Evolutionary conservation across 2,329 filamentous ascomycete species (phyloP), one percentile per base, ranked within the genome.

Genomic region (Cladosporium sp.): DNA sequence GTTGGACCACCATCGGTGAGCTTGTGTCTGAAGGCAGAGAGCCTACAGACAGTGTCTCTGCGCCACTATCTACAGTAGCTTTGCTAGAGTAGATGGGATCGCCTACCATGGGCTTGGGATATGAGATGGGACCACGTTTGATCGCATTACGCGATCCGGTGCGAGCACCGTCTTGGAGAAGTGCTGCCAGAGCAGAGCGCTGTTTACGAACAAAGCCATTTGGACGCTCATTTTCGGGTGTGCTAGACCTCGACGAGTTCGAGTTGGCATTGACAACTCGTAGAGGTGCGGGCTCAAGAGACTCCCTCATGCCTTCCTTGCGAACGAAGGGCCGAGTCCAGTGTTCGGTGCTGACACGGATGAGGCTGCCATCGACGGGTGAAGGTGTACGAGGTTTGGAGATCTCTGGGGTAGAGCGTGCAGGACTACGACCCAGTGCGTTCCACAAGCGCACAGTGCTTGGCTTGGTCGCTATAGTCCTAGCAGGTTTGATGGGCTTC

Each of bases 281-380:
- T 17, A 72, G 62, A 35, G 62, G 62, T 9, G 63, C 64, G 19
- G 63, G 61, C 15, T 59, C 62, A 32, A 64, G 59, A 7, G 66
- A 68, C 7, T 70, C 69, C 40, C 68, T 61, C 56, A 64, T 67
- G 28, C 68, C 66, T 60, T 71, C 67, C 13, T 66, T 66, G 9
- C 61, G 59, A 1, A 68, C 68, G 45, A 65, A 72, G 7, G 70
- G 70, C 32, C 70, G 62, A 20, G 64, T 60, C 70, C 70, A 73
- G 51, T 70, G 68, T 22, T 63, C 58, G 9, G 64, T 64, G 53
- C 61, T 67, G 61, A 72, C 68, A 19, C 68, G 67, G 25, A 73
- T 71, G 40, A 71, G 63, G 25, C 69, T 67, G 34, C 69, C 67
- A 39, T 73, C 69, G 13, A 71, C 62, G 0, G 59, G 62, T 3